These are phyloP conservation scores for Amanita rubescens DNA, from an alignment of 768 basidiomycete genomes.

Conservation along the genomic window DNA sequence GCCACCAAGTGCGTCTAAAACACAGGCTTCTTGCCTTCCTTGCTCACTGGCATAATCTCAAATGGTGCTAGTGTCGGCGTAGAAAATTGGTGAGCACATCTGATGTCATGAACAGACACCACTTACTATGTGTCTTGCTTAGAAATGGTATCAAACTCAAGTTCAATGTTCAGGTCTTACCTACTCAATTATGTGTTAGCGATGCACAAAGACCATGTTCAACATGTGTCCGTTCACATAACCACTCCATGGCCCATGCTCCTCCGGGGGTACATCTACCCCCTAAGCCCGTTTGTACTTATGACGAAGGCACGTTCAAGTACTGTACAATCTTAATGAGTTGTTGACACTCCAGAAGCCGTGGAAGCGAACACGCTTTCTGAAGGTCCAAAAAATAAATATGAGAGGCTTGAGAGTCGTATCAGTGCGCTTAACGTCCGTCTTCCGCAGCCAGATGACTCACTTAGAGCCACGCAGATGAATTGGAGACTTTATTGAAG, in stretches of 20 bases:
- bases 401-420: slow-evolving; percentile 58
- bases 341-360: slow-evolving; percentile 25
- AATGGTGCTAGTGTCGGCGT: slow-evolving; percentile 49
- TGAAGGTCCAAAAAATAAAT: slow-evolving; percentile 52
- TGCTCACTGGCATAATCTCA: slow-evolving; percentile 16
- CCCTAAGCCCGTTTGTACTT: slow-evolving; percentile 63
- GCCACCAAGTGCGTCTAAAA: slow-evolving; percentile 38
- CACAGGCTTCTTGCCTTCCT: neutral
- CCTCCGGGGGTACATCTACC: slow-evolving; percentile 48
- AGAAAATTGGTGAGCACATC: slow-evolving; percentile 56
- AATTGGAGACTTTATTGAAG: slow-evolving; percentile 57
- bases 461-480: slow-evolving; percentile 33
- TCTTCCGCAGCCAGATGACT: neutral
- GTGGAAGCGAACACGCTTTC: slow-evolving; percentile 28
- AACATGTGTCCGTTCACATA: slow-evolving; percentile 69
- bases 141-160: slow-evolving; percentile 52
- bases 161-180: neutral
- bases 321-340: neutral
- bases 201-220: slow-evolving; percentile 74
- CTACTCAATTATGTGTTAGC: slow-evolving; percentile 26
- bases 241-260: slow-evolving; percentile 58
- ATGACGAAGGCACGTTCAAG: slow-evolving; percentile 51
- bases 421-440: slow-evolving; percentile 40
- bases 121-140: slow-evolving; percentile 6
- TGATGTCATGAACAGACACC: neutral